These are phyloP conservation scores for Capronia epimyces DNA, from an alignment of 2,329 filamentous ascomycete species.

Conservation along the genomic window DNA sequence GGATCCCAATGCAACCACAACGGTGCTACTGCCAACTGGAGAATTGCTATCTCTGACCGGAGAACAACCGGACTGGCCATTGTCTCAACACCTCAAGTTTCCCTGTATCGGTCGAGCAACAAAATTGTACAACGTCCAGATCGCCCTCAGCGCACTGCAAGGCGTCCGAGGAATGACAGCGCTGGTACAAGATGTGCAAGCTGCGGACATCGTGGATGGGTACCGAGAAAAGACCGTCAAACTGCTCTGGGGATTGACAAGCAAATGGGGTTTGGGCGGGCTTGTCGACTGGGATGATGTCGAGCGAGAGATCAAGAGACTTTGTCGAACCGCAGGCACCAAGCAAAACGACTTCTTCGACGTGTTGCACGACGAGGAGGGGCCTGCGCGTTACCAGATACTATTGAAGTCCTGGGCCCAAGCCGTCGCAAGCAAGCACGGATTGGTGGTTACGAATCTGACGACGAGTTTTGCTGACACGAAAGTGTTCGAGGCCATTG, in stretches of 20 bases:
- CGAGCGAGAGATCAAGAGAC: constrained; percentile 46
- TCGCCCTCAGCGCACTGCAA: constrained; percentile 52
- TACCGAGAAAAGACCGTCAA: constrained; percentile 60
- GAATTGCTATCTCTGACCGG: constrained; percentile 33
- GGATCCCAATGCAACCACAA: constrained; percentile 38
- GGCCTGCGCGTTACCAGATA: constrained; percentile 31
- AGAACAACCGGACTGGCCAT: constrained; percentile 38
- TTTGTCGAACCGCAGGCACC: constrained; percentile 31
- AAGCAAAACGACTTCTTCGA: constrained; percentile 25
- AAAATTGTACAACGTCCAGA: constrained; percentile 55
- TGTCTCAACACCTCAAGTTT: constrained; percentile 55
- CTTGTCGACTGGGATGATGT: constrained; percentile 54
- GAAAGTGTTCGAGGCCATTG: constrained; percentile 50
- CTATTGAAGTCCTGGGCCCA: constrained; percentile 55
- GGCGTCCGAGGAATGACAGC: constrained; percentile 39
- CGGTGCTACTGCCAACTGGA: constrained; percentile 44
- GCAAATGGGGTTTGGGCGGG: constrained; percentile 49
- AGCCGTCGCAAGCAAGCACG: constrained; percentile 45
- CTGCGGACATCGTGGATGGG: constrained; percentile 58
- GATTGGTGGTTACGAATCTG: constrained; percentile 48
- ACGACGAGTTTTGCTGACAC: constrained; percentile 55
- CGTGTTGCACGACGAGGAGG: constrained; percentile 31
- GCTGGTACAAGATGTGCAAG: constrained; percentile 43
- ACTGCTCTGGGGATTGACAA: constrained; percentile 56
- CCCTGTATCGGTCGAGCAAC: constrained; percentile 52